Evolutionary conservation across 805 yeast species (phyloP), one percentile per base, ranked within the genome.

Genomic region (Cyberlindnera amylophila): DNA sequence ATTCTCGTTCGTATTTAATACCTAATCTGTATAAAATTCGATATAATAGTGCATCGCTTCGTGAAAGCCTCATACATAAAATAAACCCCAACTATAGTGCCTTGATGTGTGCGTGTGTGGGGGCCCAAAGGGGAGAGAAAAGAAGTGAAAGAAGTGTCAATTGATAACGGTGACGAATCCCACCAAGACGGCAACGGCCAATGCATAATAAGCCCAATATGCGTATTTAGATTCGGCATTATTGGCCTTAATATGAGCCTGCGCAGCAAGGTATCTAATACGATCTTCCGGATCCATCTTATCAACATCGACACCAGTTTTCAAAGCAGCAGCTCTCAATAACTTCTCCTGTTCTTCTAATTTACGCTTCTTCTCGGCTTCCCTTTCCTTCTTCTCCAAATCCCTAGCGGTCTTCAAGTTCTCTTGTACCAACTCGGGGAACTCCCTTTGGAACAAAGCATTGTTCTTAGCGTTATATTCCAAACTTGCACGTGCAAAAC

Each of bases 371-470:
- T 9, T 34, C 47, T 51, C 50, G 51, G 28, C 36, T 21, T 35
- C 39, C 27, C 26, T 14, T 14, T 32, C 42, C 27, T 23, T 33
- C 16, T 28, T 11, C 24, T 55, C 61, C 15, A 59, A 40, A 34
- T 59, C 57, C 24, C 43, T 44, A 26, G 60, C 38, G 39, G 60
- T 62, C 9, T 42, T 36, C 36, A 50, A 21, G 38, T 59, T 61
- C 32, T 66, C 61, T 15, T 63, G 70, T 12, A 72, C 74, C 36
- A 79, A 58, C n/a, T 86, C 95, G 1, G 89, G 85, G 59, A 90
- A 91, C 21, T 81, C 76, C 46, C 65, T 61, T 19, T 52, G 57
- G 58, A 91, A 91, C 41, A 78, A 65, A 3, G 67, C 63, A 64
- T 82, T 83, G 28, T 75, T 69, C 17, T 60, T 61, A 6, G 70